A percentile compares a stretch with the other conserved stretches of the same genome.
Evolutionary conservation across 345 rosid genomes (phyloP).

Genomic region (Populus ilicifolia): DNA sequence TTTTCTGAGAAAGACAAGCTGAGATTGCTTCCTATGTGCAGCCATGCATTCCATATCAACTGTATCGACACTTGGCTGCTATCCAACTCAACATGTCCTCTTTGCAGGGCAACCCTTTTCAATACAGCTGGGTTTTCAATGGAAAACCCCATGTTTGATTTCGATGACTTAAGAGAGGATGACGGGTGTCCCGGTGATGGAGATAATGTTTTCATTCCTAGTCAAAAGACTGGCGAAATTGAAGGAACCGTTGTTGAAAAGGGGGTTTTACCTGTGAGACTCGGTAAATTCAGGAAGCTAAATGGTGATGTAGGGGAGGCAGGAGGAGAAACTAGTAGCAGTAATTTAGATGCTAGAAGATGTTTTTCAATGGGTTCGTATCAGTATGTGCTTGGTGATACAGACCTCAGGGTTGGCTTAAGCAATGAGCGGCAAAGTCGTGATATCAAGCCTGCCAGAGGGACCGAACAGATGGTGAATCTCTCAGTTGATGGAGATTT

Average conservation of each 20-base stretch:
- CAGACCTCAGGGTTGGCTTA: slow-evolving; percentile 27
- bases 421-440: not conserved
- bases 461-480: slow-evolving; percentile 2
- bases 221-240: slow-evolving; percentile 22
- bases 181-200: slow-evolving; percentile 14
- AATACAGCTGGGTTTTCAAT: slow-evolving; percentile 21
- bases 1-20: slow-evolving; percentile 25
- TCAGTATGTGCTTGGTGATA: slow-evolving; percentile 25
- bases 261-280: slow-evolving; percentile 26
- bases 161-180: slow-evolving; percentile 24
- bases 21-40: slow-evolving; percentile 26
- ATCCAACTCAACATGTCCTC: slow-evolving; percentile 30
- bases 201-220: slow-evolving; percentile 10
- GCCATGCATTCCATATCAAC: slow-evolving; percentile 29
- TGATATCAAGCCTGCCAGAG: slow-evolving; percentile 1
- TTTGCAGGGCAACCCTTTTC: slow-evolving; percentile 28
- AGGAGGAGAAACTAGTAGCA: slow-evolving; percentile 30
- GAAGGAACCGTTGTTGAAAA: slow-evolving; percentile 23
- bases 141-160: slow-evolving; percentile 28
- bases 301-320: slow-evolving; percentile 14
- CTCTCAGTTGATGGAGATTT: slow-evolving; percentile 14
- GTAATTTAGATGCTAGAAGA: slow-evolving; percentile 32
- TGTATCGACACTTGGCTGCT: slow-evolving; percentile 30
- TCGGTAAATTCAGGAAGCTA: slow-evolving; percentile 31
- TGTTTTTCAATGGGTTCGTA: slow-evolving; percentile 36